Conservation (phyloP, 1,284 basidiomycete species). For the Boletus coffeatus region DNA sequence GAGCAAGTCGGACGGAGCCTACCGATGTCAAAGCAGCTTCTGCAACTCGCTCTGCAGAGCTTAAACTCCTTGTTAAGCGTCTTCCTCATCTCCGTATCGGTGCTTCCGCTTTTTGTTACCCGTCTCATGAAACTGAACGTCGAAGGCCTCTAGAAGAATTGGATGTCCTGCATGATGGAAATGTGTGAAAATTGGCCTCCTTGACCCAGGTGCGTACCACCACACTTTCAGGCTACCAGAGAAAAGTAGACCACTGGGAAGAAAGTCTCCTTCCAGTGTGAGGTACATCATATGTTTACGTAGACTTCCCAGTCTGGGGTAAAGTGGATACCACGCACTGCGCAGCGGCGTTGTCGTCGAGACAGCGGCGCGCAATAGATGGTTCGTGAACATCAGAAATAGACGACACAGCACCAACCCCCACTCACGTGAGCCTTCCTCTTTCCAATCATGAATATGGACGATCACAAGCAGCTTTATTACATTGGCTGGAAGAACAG, state of each 20-base stretch:
- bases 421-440: constrained; percentile 84
- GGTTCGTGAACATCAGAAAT: constrained; percentile 1
- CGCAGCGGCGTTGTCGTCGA: no score
- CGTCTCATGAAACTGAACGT: constrained; percentile 98
- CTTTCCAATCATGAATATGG: constrained; percentile 97
- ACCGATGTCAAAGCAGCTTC: constrained; percentile 77
- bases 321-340: no score
- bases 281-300: no score
- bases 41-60: constrained; percentile 86
- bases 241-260: no score
- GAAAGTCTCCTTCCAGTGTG: no score
- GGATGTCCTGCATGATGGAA: constrained; percentile 68
- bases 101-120: constrained; percentile 98
- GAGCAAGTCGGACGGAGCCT: constrained; percentile 22
- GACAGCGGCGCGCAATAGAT: no score
- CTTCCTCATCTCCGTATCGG: constrained; percentile 97
- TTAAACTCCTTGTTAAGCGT: constrained; percentile 98
- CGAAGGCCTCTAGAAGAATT: constrained; percentile 95
- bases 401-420: background rate
- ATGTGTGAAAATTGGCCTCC: no score
- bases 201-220: no score
- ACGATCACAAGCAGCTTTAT: constrained; percentile 94
- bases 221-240: no score
- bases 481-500: constrained; percentile 98
- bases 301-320: no score